A percentile compares a stretch with the other conserved stretches of the same genome.
Conservation (phyloP, 352 stramenopile species). For the Globisporangium nagaii region DNA sequence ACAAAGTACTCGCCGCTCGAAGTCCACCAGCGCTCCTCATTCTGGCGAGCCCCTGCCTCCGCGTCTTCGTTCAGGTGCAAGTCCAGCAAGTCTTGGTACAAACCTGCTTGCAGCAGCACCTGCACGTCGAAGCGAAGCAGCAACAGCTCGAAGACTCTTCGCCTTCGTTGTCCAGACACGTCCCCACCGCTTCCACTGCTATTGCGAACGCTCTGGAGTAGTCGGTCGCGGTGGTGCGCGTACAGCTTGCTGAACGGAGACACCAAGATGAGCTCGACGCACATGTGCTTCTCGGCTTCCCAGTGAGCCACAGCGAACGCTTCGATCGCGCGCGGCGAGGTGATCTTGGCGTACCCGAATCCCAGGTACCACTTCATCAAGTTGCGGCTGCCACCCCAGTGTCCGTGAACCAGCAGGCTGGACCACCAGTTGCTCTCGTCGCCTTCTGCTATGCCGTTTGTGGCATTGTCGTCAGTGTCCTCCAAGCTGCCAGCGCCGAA, state of each 20-base stretch:
- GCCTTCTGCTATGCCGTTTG: not conserved
- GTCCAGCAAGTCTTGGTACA: constrained; percentile 35
- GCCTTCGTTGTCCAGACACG: too few relatives aligned
- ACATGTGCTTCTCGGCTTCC: constrained; percentile 25
- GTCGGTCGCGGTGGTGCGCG: constrained; percentile 23
- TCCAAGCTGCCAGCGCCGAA: constrained; percentile 18
- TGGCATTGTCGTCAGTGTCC: not conserved
- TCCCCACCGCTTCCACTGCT: too few relatives aligned
- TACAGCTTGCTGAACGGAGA: constrained; percentile 51
- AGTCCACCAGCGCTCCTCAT: constrained; percentile 29
- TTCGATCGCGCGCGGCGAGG: constrained; percentile 16
- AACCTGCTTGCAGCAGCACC: constrained; percentile 27
- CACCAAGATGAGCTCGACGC: constrained; percentile 46
- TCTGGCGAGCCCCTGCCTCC: not conserved
- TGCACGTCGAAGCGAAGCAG: constrained; percentile 59
- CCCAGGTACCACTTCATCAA: constrained; percentile 53
- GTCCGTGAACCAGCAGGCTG: constrained; percentile 38
- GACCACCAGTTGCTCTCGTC: constrained; percentile 22
- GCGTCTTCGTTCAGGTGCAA: constrained; percentile 7
- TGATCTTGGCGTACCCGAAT: constrained; percentile 38
- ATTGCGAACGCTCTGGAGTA: constrained; percentile 16
- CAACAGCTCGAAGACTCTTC: constrained; percentile 28
- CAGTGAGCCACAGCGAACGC: constrained; percentile 35
- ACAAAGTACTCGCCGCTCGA: constrained; percentile 59
- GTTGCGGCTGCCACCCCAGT: constrained; percentile 25